These are phyloP conservation scores for Aureobasidium melanogenum DNA, from an alignment of 2,329 filamentous ascomycete genomes.

Conservation along the genomic window DNA sequence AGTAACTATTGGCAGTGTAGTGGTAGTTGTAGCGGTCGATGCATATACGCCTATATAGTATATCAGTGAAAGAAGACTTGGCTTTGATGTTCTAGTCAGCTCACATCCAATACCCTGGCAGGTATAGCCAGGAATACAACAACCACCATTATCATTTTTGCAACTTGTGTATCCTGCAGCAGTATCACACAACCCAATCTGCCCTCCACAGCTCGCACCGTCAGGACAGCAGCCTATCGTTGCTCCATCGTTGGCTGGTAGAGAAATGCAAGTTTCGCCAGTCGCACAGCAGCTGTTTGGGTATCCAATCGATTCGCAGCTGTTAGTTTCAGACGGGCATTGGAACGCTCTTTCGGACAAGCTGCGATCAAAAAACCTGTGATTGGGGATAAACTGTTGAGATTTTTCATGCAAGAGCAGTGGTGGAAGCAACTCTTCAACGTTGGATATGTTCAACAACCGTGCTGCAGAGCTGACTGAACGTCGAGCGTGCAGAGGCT, in stretches of 20 bases:
- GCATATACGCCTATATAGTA: conserved; percentile 14
- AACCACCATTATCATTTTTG: conserved; percentile 53
- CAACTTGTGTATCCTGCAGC: conserved; percentile 55
- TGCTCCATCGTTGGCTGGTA: conserved; percentile 54
- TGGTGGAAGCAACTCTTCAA: conserved; percentile 36
- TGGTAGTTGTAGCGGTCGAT: conserved; percentile 19
- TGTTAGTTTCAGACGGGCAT: conserved; percentile 58
- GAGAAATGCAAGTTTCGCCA: conserved; percentile 57
- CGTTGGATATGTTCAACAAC: not conserved
- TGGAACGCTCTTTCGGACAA: conserved; percentile 48
- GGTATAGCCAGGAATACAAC: conserved; percentile 62
- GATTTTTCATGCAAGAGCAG: conserved; percentile 41
- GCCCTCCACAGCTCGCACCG: conserved; percentile 54
- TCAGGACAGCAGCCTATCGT: conserved; percentile 67
- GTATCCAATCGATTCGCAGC: conserved; percentile 55
- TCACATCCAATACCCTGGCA: conserved; percentile 61
- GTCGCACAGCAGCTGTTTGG: conserved; percentile 64
- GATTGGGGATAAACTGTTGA: not conserved
- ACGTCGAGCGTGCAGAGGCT: not conserved
- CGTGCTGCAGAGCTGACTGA: conserved; percentile 7
- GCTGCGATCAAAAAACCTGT: conserved; percentile 22
- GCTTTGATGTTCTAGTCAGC: conserved; percentile 32
- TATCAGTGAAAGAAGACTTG: not conserved
- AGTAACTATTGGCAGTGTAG: conserved; percentile 17
- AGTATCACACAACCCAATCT: conserved; percentile 51